Conservation (phyloP, 352 stramenopile genomes). For the Globisporangium spiculum region DNA sequence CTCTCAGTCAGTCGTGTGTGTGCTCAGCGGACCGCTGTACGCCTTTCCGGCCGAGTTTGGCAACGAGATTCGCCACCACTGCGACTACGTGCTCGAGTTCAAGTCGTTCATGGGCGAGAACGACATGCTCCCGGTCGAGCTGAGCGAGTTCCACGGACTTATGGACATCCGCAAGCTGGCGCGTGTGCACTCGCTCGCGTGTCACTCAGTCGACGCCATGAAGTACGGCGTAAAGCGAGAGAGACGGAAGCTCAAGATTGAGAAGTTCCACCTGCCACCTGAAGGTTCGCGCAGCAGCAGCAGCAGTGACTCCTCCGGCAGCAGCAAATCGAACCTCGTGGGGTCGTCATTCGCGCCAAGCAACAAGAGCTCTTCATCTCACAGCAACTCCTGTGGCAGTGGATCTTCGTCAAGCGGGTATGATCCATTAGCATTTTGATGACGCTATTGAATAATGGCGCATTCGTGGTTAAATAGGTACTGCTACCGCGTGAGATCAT, state of each 20-base stretch:
- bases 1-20: conserved; percentile 23
- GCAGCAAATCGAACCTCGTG: conserved; percentile 14
- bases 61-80: conserved; percentile 47
- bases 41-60: conserved; percentile 28
- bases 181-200: conserved; percentile 51
- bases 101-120: conserved; percentile 55
- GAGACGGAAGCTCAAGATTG: conserved; percentile 68
- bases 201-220: conserved; percentile 47
- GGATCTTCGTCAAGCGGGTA: neutral
- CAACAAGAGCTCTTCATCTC: neutral
- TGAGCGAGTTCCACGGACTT: conserved; percentile 60
- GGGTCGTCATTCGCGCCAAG: conserved; percentile 3
- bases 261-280: conserved; percentile 73
- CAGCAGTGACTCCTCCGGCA: conserved; percentile 9
- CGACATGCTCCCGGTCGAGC: conserved; percentile 52
- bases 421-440: conserved; percentile 18
- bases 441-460: neutral
- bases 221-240: conserved; percentile 68
- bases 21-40: conserved; percentile 27
- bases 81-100: conserved; percentile 60
- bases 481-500: neutral
- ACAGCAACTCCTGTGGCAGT: conserved; percentile 1
- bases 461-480: neutral
- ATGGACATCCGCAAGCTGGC: conserved; percentile 58
- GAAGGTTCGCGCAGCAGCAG: conserved; percentile 49